Percentiles rank a stretch among this genome's conserved stretches.
Conservation (phyloP, 345 rosid genomes). For the Pseudoturritis turrita region DNA sequence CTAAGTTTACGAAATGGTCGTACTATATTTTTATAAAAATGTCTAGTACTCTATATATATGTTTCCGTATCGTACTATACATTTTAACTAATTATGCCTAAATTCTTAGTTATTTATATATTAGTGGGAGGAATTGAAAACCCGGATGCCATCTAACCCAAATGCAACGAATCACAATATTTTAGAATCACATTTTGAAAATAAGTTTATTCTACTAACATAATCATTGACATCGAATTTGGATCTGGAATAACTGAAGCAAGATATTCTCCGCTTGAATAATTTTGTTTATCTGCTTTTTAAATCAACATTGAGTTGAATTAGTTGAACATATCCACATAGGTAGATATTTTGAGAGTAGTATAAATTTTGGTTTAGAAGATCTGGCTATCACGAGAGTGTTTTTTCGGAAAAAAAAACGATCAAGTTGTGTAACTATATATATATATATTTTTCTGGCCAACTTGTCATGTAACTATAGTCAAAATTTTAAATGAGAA, state of each 20-base stretch:
- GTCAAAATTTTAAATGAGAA: background rate
- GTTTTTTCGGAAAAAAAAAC: background rate
- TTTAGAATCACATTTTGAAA: background rate
- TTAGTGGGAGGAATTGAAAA: background rate
- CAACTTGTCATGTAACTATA: background rate
- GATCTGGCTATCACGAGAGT: background rate
- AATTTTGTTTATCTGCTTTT: too few species aligned
- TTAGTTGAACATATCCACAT: background rate
- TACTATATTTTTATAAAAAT: background rate
- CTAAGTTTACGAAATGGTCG: background rate
- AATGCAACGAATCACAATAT: background rate
- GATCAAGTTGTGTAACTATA: background rate
- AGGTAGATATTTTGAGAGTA: background rate
- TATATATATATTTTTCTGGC: background rate
- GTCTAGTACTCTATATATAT: background rate
- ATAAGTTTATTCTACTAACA: background rate
- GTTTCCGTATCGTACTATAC: background rate
- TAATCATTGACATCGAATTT: background rate
- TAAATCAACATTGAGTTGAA: background rate
- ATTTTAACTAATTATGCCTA: background rate
- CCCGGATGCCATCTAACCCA: background rate
- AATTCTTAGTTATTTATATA: background rate
- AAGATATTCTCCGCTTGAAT: too few species aligned
- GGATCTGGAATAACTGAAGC: background rate
- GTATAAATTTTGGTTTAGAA: background rate